Evolutionary conservation across 371 early-diverging fungal genomes (phyloP), one percentile per base, ranked within the genome.

Genomic region (Mortierella polycephala): DNA sequence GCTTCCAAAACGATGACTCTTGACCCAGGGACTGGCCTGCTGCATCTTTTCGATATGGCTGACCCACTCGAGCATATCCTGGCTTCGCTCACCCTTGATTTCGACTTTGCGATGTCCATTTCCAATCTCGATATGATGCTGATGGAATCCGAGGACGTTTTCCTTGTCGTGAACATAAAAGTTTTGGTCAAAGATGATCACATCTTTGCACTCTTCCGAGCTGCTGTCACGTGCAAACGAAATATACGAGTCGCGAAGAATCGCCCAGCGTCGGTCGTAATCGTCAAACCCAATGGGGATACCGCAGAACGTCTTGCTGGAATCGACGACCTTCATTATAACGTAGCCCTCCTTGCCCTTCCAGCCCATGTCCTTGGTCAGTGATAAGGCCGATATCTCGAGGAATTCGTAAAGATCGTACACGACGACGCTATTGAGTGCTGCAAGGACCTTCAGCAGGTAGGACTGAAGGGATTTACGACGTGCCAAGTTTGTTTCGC

Each of bases 301-400:
- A 14, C 83, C 83, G 58, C 87, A 88, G 21, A 84, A 61, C 9
- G 84, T 64, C 5, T 67, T 80, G 8, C 71, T 74, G 1, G 85
- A 80, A 58, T 84, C 81, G 37, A 86, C 70, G 51, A 88, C 83
- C 37, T 88, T 84, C 53, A 85, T 83, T 5, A 88, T 83, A 72
- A 94, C 64, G 53, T 87, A 89, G n/a, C 94, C 93, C 71, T 95
- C 95, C 68, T 92, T 93, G 57, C 93, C 93, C 72, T 95, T 95
- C 93, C 93, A 94, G 4, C 94, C 93, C 85, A 92, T 90, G 64
- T 91, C 92, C 53, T 87, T 89, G n/a, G 85, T 84, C 54, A 95
- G 87, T 53, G 93, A 92, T 61, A 89, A 84, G 9, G 89, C 87
- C 23, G 93, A 92, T 30, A 95, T 72, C 71, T 94, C 94, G 59